Evolutionary conservation across 257 asterid genomes (phyloP), one percentile per base, ranked within the genome.

Genomic region (Buddleja alternifolia): DNA sequence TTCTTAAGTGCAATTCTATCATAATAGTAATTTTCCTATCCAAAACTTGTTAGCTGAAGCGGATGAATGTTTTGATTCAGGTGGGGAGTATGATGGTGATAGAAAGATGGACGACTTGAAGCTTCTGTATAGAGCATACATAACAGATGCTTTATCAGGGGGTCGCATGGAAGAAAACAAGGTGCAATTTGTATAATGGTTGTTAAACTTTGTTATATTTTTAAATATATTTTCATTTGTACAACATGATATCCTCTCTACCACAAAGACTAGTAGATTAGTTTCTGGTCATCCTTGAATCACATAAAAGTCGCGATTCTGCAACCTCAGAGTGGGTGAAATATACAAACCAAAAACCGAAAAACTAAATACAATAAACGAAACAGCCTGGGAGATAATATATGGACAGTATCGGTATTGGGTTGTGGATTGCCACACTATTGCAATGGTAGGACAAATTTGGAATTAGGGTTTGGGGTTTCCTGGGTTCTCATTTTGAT

Each of bases 111-210:
- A 83, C 70, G 98, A 91, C 74, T 79, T 94, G 77, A 94, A 91
- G 83, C 89, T 80, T 76, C 90, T 94, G 10, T 94, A 84, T 75
- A 86, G 81, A 76, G 84, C 92, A 23, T 94, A 85, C 78, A 68
- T 86, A 64, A 60, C 86, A 10, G 87, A 94, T 78, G 88, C 95
- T 74, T 72, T 94, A 71, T 79, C 96, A 63, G 84, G 87, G 65
- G 96, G 97, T 47, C 89, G 84, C 73, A 83, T 94, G 84, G 98
- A 89, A 81, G 95, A 91, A 52, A 77, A 73, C 48, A 94, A 94
- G 99, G 99, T 94, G 73, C 80, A n/a, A n/a, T 12, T 51, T 10
- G 5, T 17, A 9, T 7, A 1, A 50, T 36, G 36, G 16, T 23
- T 12, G 11, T 48, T 69, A 65, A 39, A n/a, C n/a, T 29, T n/a